Evolutionary conservation across 139 green algal species (phyloP), one percentile per base, ranked within the genome.

Genomic region (Tetradesmus lagerheimii): DNA sequence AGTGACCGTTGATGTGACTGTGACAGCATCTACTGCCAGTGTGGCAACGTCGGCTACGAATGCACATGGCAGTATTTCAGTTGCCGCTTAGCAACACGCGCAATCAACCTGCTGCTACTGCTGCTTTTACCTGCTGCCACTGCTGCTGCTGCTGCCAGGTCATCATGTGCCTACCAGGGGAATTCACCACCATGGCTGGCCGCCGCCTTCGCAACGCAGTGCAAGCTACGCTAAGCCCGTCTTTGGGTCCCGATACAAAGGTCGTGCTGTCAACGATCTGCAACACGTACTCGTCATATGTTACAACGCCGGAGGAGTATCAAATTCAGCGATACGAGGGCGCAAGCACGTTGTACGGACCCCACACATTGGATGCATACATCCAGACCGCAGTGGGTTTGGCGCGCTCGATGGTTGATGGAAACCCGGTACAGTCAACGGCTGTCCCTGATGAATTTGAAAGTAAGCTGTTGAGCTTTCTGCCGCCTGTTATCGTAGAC

Each of bases 241-340:
- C 53, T 4, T 90, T 43, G 35, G 89, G 89, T 39, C 23, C 47
- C 6, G 34, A 74, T 1, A 66, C 85, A 29, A 91, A 91, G 18
- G 75, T 98, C 6, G 95, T 98, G 8, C 91, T 98, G 5, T 94
- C 96, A 11, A 95, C 96, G 1, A 89, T 98, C 84, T 95, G 93
- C 57, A 98, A 97, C 90, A 96, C 96, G 0, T 98, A 98, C 83
- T 92, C 93, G 41, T 95, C 89, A 37, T 98, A 98, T 82, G 85
- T 98, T 12, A 97, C 96, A 38, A 98, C 96, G 0, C 94, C 79
- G 6, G 96, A 98, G 91, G 96, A 98, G 92, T 98, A 98, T 80
- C 89, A 93, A 45, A 91, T 92, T 9, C 96, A 98, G 93, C 94
- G 96, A 2, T 98, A 98, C 78, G 96, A 98, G 91, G 96, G 96